Evolutionary conservation across 495 filamentous ascomycete species (phyloP).

Genomic region (Penicillium turbatum): DNA sequence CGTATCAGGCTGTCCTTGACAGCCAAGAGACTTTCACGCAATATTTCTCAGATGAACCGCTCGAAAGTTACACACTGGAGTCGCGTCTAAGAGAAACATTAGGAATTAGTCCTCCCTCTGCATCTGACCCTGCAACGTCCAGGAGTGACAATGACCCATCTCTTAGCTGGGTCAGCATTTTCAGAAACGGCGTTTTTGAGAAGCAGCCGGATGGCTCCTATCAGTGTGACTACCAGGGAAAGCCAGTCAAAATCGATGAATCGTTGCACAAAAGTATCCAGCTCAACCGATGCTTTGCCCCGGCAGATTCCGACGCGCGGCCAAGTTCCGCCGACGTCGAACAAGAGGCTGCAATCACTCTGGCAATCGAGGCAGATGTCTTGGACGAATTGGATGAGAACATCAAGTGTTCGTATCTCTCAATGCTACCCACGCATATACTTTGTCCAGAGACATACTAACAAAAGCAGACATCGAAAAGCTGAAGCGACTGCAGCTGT

Average conservation of each 20-base stretch:
- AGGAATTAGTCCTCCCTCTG: neutral
- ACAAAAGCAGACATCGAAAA: neutral
- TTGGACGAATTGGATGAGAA: neutral
- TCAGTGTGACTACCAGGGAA: neutral
- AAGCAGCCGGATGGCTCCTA: neutral
- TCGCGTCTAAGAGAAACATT: neutral
- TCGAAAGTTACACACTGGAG: slow-evolving; percentile 3
- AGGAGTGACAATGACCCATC: neutral
- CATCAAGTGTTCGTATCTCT: neutral
- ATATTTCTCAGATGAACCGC: neutral
- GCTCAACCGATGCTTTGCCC: neutral
- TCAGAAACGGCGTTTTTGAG: slow-evolving; percentile 4
- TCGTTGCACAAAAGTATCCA: neutral
- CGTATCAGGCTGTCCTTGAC: slow-evolving; percentile 3
- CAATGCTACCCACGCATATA: no score
- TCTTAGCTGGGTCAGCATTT: slow-evolving; percentile 1
- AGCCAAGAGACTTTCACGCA: slow-evolving; percentile 5
- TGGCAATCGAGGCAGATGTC: slow-evolving; percentile 4
- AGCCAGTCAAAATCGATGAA: neutral
- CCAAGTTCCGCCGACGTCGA: neutral
- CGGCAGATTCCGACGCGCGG: neutral
- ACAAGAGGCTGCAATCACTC: neutral
- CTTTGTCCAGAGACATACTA: neutral
- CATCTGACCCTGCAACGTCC: neutral
- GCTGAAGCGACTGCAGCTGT: slow-evolving; percentile 5